Base-by-base conservation (phyloP, 805 yeast genomes). In the Cyberlindnera mississippiensis region DNA sequence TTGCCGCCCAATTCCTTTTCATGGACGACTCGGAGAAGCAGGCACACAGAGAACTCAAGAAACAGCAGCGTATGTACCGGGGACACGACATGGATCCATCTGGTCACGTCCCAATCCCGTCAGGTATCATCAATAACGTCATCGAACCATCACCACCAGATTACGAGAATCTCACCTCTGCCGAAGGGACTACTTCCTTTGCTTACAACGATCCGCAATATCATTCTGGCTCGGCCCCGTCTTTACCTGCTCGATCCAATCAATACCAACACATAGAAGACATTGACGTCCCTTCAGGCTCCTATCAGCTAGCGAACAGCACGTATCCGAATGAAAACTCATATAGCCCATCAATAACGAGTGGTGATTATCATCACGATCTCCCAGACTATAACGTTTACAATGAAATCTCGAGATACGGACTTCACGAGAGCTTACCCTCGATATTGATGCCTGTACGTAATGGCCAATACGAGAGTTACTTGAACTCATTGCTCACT, bases 401-500 rank as follows among this genome's bases (percentile, higher is more conserved):
- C 38, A 60, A 60, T 10, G 72, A 68, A 42, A 43, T 60, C 10
- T 33, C 56, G 3, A 57, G 57, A 35, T 57, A 56, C 35, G 26
- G 45, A 22, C 56, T 63, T 14, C 42, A 39, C 1, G 49, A 45
- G 0, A 49, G 27, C 5, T 34, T 38, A 1, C 68, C 69, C 1
- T 57, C 67, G 0, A 59, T 68, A 2, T 41, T 71, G 13, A 49
- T 71, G 35, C 73, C 75, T 1, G 46, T 52, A 7, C 50, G 53
- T 18, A 46, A 57, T 8, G 66, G 59, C 3, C 43, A 56, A 5
- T 50, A 63, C 30, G 75, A 69, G 45, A 64, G 67, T 16, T 66
- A 67, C 45, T 55, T 71, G 50, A 69, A 70, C 4, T 69, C 77
- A 1, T 32, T 73, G 14, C 44, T 73, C 22, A 62, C 61, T 53